Evolutionary conservation across 2,329 filamentous ascomycete species (phyloP).

Genomic region (Phialophora tarda): DNA sequence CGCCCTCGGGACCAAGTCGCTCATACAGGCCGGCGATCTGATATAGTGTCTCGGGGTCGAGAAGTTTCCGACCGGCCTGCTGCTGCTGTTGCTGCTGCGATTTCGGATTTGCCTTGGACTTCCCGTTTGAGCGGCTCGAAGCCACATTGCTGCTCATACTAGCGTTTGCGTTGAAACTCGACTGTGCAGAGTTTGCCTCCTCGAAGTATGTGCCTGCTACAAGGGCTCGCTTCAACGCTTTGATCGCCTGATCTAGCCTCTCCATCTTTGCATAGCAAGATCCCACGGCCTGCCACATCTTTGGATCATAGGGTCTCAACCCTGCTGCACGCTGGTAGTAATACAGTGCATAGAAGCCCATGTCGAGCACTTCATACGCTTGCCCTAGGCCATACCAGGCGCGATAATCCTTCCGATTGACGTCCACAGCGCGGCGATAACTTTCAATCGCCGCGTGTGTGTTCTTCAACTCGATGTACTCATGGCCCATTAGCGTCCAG

Average conservation of each 20-base stretch:
- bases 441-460: slow-evolving; percentile 97
- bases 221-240: slow-evolving; percentile 89
- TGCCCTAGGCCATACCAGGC: slow-evolving; percentile 98
- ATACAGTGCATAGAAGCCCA: slow-evolving; percentile 96
- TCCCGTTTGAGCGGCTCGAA: slow-evolving; percentile 6
- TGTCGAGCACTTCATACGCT: slow-evolving; percentile 96
- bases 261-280: slow-evolving; percentile 90
- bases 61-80: slow-evolving; percentile 54
- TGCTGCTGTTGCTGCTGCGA: slow-evolving; percentile 8
- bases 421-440: slow-evolving; percentile 91
- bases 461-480: slow-evolving; percentile 98
- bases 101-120: slow-evolving; percentile 22
- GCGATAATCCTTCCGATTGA: slow-evolving; percentile 93
- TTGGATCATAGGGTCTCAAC: slow-evolving; percentile 91
- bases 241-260: slow-evolving; percentile 86
- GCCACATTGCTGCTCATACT: slow-evolving; percentile 19
- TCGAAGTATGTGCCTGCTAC: slow-evolving; percentile 88
- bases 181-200: slow-evolving; percentile 51
- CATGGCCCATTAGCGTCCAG: slow-evolving; percentile 98
- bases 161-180: slow-evolving; percentile 39
- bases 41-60: slow-evolving; percentile 88
- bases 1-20: slow-evolving; percentile 68
- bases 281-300: slow-evolving; percentile 98
- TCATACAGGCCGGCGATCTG: slow-evolving; percentile 93
- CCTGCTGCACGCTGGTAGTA: slow-evolving; percentile 97